Evolutionary conservation across 2,329 filamentous ascomycete species (phyloP), one percentile per base, ranked within the genome.

Genomic region (Cercospora zeina): DNA sequence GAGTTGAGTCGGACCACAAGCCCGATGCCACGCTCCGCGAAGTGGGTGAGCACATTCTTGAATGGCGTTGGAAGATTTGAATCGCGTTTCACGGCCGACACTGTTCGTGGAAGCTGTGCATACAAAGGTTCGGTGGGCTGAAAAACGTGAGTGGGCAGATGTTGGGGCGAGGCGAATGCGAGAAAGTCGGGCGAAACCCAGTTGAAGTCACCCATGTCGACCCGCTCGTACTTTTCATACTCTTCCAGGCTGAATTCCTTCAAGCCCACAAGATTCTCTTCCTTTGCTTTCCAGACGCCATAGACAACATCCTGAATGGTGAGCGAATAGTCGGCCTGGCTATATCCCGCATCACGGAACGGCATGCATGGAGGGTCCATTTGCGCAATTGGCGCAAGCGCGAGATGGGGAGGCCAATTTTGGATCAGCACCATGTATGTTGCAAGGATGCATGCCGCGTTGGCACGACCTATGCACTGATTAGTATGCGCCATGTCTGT

Each of bases 371-470:
- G 95, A 49, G 95, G 95, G 74, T 99, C 95, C 72, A 96, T 89
- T 79, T 99, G 95, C 6, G 95, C 91, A 73, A 99, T 96, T 13
- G 95, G 95, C 11, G 93, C 93, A 45, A 99, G 85, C 34, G 95
- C 95, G 71, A 97, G 82, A 80, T 99, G 95, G 57, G 95, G 95
- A 51, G 95, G 91, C 95, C 95, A 99, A 45, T 90, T 91, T 79
- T 99, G 95, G 70, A 99, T 96, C 67, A 99, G 80, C 47, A 99
- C 93, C 93, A 99, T 97, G 80, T 99, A 99, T 80, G 92, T 96
- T 59, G 95, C 93, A 50, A 99, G 85, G 73, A 99, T 85, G 75
- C 93, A 97, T 30, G 95, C 92, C 53, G 95, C 92, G 77, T 99
- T 99, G 68, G 90, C 90, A 74, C 95, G 89, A 76, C 89, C 89